Percentiles rank a stretch among this genome's conserved stretches.
These are phyloP conservation scores for Naganishia vaughanmartiniae DNA, from an alignment of 768 basidiomycete species.

Conservation along the genomic window DNA sequence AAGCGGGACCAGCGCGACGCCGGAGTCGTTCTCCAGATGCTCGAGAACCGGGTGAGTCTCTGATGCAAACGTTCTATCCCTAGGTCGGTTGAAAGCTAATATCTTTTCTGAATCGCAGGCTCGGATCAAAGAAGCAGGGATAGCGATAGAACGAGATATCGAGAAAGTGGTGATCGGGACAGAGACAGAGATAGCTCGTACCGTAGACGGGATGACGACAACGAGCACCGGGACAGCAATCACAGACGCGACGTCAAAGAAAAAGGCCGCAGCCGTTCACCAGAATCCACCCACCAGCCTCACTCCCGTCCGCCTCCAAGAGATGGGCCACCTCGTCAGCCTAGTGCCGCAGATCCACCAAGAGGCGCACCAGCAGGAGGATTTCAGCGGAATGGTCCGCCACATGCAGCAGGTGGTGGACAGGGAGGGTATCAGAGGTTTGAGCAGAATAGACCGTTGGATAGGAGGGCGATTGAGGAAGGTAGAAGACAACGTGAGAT, in stretches of 20 bases:
- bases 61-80: neutral
- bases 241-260: neutral
- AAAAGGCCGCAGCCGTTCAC: constrained; percentile 9
- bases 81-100: neutral
- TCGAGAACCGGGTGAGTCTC: constrained; percentile 12
- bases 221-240: neutral
- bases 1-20: constrained; percentile 1
- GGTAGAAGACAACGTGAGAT: constrained; percentile 41
- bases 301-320: constrained; percentile 18
- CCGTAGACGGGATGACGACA: constrained; percentile 6
- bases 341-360: neutral
- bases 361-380: neutral
- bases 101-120: neutral
- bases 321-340: neutral
- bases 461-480: constrained; percentile 38
- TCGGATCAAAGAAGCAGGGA: constrained; percentile 18
- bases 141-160: constrained; percentile 1
- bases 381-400: neutral
- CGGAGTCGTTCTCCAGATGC: constrained; percentile 15
- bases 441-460: constrained; percentile 21
- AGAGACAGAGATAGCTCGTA: constrained; percentile 15
- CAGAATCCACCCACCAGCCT: neutral
- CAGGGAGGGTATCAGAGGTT: neutral
- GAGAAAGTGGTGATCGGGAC: constrained; percentile 23
- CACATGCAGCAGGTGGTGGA: neutral